Evolutionary conservation across 2,329 filamentous ascomycete genomes (phyloP).

Genomic region (Triangularia setosa): DNA sequence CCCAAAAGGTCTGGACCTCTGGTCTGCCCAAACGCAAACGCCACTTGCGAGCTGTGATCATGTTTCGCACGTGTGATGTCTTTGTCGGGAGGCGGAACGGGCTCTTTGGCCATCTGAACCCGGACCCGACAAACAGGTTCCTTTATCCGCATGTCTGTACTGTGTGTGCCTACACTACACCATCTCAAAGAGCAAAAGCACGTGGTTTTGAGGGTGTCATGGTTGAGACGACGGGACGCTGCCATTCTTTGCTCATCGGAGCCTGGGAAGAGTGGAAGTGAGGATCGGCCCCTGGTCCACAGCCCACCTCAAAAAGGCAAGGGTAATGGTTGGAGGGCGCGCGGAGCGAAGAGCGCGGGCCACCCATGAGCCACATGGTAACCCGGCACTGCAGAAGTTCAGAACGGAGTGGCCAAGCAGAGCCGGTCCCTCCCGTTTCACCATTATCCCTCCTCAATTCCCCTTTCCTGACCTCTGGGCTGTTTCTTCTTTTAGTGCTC

Average conservation of each 20-base stretch:
- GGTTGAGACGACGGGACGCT: neutral
- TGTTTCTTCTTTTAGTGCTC: neutral
- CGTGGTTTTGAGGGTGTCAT: neutral
- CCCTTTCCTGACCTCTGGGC: neutral
- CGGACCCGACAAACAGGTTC: neutral
- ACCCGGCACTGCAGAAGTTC: slow-evolving; percentile 4
- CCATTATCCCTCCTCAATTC: neutral
- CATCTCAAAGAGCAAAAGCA: neutral
- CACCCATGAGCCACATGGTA: neutral
- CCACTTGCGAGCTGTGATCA: neutral
- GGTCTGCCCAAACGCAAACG: neutral
- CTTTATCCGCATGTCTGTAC: no score
- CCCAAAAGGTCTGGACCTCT: neutral
- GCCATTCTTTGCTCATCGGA: neutral
- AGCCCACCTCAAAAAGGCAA: neutral
- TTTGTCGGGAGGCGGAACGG: neutral
- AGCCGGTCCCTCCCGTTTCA: slow-evolving; percentile 1
- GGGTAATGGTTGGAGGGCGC: neutral
- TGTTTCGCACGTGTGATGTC: neutral
- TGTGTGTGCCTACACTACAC: no score
- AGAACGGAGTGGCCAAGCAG: neutral
- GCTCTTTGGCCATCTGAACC: neutral
- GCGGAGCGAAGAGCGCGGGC: no score
- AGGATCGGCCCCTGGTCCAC: slow-evolving; percentile 5
- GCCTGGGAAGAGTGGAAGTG: neutral